Evolutionary conservation across 768 basidiomycete genomes (phyloP).

Genomic region (Tylopilus vinaceipallidus): DNA sequence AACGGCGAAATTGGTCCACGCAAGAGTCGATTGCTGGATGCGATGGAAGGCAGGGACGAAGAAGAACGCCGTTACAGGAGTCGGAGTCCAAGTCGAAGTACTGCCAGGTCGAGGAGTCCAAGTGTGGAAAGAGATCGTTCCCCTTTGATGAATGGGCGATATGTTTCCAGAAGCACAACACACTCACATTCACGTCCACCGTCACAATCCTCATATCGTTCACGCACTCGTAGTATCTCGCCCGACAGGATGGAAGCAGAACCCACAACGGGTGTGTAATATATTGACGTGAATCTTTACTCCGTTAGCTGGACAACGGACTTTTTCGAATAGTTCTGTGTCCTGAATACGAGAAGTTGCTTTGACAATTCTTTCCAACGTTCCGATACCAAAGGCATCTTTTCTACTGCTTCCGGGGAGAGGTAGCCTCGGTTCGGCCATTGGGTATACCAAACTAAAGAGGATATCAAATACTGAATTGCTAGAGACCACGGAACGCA

Average conservation of each 20-base stretch:
- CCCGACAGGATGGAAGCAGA: conserved; percentile 51
- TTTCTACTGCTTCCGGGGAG: conserved; percentile 54
- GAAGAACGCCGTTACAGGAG: conserved; percentile 42
- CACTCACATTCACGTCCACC: conserved; percentile 38
- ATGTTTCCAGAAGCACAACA: conserved; percentile 65
- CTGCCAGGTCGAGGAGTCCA: conserved; percentile 25
- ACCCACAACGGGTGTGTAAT: conserved; percentile 14
- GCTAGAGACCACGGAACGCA: conserved; percentile 38
- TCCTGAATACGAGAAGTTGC: conserved; percentile 56
- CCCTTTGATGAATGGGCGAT: conserved; percentile 50
- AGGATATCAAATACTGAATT: conserved; percentile 2
- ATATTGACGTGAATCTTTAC: conserved; percentile 16
- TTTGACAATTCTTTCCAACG: conserved; percentile 66
- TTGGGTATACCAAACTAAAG: conserved; percentile 74
- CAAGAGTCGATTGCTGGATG: conserved; percentile 83
- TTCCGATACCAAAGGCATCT: conserved; percentile 63
- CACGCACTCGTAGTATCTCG: conserved; percentile 60
- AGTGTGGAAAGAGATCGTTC: conserved; percentile 29
- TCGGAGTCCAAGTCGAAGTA: conserved; percentile 32
- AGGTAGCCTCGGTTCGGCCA: conserved; percentile 75
- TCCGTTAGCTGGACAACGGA: conserved; percentile 16
- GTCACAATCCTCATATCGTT: conserved; percentile 43
- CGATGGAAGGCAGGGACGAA: conserved; percentile 75
- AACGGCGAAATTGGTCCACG: conserved; percentile 85
- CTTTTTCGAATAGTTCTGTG: conserved; percentile 31